Percentiles rank a stretch among this genome's conserved stretches.
These are phyloP conservation scores for Agaricales sp. DNA, from an alignment of 1,284 basidiomycete genomes.

Conservation along the genomic window DNA sequence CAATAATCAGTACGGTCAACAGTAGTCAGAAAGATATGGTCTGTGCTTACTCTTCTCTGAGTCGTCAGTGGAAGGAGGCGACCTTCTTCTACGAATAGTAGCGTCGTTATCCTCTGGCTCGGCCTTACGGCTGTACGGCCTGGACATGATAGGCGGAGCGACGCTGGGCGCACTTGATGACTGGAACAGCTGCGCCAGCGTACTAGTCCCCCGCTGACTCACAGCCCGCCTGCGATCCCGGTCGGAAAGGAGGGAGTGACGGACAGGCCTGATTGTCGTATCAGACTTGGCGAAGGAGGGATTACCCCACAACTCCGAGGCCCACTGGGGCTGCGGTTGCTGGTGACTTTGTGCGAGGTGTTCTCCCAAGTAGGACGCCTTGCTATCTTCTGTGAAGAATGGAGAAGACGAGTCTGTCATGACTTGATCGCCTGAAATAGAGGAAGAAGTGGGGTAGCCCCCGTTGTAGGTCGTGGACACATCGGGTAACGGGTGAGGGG, in stretches of 20 bases:
- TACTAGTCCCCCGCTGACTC: constrained; percentile 29
- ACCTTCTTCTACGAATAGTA: constrained; percentile 58
- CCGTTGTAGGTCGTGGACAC: too few relatives aligned
- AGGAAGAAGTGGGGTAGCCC: too few relatives aligned
- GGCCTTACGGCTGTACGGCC: constrained; percentile 56
- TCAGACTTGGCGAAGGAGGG: background rate
- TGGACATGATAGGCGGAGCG: too few relatives aligned
- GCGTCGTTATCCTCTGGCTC: constrained; percentile 66
- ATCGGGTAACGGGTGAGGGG: background rate
- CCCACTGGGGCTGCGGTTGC: background rate
- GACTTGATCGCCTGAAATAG: too few relatives aligned
- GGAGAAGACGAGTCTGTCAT: too few relatives aligned
- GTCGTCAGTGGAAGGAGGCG: too few relatives aligned
- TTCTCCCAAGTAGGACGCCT: too few relatives aligned
- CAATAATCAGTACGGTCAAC: too few relatives aligned
- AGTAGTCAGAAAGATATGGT: too few relatives aligned
- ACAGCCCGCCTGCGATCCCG: constrained; percentile 10
- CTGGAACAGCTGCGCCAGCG: constrained; percentile 60
- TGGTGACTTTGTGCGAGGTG: too few relatives aligned
- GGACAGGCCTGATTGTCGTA: background rate
- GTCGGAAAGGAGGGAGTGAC: constrained; percentile 22
- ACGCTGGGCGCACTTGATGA: constrained; percentile 65
- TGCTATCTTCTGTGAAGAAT: too few relatives aligned
- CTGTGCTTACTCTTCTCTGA: too few relatives aligned
- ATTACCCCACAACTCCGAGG: background rate